phyloP scores from a whole-genome alignment of 1,139 yeast species.

The Taphrina confusa region DNA sequence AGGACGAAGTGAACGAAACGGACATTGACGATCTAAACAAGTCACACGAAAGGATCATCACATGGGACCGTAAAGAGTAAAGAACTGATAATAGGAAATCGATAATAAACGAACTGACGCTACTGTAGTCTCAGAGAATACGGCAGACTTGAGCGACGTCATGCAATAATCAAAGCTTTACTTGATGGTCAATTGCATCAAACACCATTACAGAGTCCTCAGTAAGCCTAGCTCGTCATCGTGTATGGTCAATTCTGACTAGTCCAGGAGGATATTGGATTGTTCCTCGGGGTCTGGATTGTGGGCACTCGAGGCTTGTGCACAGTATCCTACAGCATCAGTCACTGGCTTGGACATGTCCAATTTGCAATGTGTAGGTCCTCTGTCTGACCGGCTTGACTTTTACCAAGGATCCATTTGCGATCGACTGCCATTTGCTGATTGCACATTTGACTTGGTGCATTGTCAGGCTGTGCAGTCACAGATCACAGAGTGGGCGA shows the following conservation, averaged over 20 bases:
- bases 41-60: constrained; percentile 4
- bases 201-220: constrained; percentile 2
- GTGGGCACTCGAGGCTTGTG: constrained; percentile 8
- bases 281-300: constrained; percentile 5
- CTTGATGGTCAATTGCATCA: constrained; percentile 1
- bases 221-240: neutral
- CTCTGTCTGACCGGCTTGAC: neutral
- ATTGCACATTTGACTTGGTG: neutral
- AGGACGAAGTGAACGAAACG: neutral
- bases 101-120: neutral
- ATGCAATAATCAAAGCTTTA: neutral
- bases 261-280: neutral
- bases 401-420: neutral
- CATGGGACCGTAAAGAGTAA: neutral
- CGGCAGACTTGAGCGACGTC: constrained; percentile 1
- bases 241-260: neutral
- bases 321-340: neutral
- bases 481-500: neutral
- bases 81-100: neutral
- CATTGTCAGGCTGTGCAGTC: constrained; percentile 8
- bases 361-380: neutral
- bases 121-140: neutral
- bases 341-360: constrained; percentile 5
- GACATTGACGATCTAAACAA: neutral
- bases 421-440: neutral